Conservation (phyloP, 768 basidiomycete genomes). For the Lenzites betulinus region DNA sequence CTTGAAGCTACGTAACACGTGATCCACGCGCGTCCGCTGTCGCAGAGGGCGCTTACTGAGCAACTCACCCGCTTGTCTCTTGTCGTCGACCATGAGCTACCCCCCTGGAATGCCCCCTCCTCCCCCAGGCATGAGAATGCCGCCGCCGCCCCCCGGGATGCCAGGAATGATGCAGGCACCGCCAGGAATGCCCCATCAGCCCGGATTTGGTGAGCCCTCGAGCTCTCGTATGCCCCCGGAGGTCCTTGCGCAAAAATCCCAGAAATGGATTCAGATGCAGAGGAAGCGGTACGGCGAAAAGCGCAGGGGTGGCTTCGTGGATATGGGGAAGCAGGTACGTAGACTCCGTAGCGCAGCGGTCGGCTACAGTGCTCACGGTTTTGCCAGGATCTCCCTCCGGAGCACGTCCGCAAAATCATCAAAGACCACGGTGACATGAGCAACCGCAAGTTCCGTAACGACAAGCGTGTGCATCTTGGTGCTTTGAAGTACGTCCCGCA, state of each 20-base stretch:
- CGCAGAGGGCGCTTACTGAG: slow-evolving; percentile 15
- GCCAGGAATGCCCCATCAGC: slow-evolving; percentile 37
- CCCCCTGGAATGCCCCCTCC: slow-evolving; percentile 56
- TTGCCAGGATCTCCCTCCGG: slow-evolving; percentile 88
- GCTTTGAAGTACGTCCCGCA: slow-evolving; percentile 99
- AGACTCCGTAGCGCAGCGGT: background rate
- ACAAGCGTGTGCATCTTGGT: slow-evolving; percentile 98
- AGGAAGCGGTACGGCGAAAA: slow-evolving; percentile 91
- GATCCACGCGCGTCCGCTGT: slow-evolving; percentile 15
- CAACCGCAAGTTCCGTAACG: slow-evolving; percentile 97
- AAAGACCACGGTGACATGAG: slow-evolving; percentile 99
- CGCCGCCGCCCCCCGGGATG: slow-evolving; percentile 44
- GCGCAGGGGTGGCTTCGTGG: slow-evolving; percentile 84
- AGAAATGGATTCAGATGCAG: slow-evolving; percentile 97
- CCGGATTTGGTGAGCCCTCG: slow-evolving; percentile 37
- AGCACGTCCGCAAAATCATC: slow-evolving; percentile 99
- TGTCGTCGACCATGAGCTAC: slow-evolving; percentile 47
- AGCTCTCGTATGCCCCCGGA: slow-evolving; percentile 55
- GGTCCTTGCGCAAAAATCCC: slow-evolving; percentile 86
- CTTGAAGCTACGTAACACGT: background rate
- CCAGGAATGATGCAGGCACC: slow-evolving; percentile 37
- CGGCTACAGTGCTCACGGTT: slow-evolving; percentile 18
- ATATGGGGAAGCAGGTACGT: slow-evolving; percentile 90
- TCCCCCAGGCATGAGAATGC: slow-evolving; percentile 42
- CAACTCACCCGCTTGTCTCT: slow-evolving; percentile 20